Conservation (phyloP, 371 early-diverging fungal genomes). For the Mucor circinelloides region DNA sequence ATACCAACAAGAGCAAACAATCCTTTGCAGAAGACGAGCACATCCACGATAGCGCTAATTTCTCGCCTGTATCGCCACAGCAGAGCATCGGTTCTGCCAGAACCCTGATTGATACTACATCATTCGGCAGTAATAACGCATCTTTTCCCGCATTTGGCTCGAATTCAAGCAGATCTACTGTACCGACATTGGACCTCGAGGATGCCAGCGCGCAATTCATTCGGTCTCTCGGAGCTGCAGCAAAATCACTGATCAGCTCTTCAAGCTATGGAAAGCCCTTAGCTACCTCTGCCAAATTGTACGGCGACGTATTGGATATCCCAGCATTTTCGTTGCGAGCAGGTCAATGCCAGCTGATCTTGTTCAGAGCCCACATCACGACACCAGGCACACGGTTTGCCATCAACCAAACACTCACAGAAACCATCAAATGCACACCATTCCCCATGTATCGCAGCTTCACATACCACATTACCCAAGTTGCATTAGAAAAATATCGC, state of each 20-base stretch:
- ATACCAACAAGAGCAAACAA: not conserved
- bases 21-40: not conserved
- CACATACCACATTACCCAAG: slow-evolving; percentile 28
- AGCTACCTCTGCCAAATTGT: slow-evolving; percentile 29
- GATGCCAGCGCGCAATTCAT: slow-evolving; percentile 19
- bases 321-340: slow-evolving; percentile 36
- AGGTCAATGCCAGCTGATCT: slow-evolving; percentile 37
- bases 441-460: slow-evolving; percentile 33
- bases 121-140: not conserved
- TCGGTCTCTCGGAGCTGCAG: slow-evolving; percentile 26
- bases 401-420: slow-evolving; percentile 36
- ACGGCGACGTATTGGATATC: slow-evolving; percentile 34
- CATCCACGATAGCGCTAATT: not conserved
- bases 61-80: not conserved
- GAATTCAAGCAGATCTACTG: not conserved
- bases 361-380: slow-evolving; percentile 38
- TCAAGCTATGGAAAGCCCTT: slow-evolving; percentile 31
- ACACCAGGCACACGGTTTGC: slow-evolving; percentile 35
- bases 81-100: not conserved
- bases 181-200: not conserved
- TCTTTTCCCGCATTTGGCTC: not conserved
- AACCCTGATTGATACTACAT: not conserved
- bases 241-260: slow-evolving; percentile 16
- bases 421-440: slow-evolving; percentile 39
- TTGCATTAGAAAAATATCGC: slow-evolving; percentile 25